Percentiles rank a stretch among this genome's conserved stretches.
These are phyloP conservation scores for Limonium bicolor DNA, from an alignment of 148 eudicot genomes.

Conservation along the genomic window DNA sequence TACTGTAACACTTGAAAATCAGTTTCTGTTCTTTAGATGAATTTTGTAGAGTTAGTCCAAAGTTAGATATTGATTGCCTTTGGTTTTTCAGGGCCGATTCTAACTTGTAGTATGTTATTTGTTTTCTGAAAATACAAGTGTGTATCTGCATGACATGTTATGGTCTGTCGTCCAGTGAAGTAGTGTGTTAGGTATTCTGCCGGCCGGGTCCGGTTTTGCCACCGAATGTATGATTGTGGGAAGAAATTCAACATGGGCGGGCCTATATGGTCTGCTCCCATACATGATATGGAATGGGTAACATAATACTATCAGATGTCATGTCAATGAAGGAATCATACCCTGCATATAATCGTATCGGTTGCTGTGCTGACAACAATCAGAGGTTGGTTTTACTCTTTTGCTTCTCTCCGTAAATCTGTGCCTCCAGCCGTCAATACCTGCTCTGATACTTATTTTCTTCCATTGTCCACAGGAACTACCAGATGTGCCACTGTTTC, in stretches of 20 bases:
- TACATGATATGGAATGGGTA: conserved; percentile 95
- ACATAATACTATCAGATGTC: conserved; percentile 57
- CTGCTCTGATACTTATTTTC: not conserved
- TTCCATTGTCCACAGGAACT: conserved; percentile 47
- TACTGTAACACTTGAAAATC: too few relatives aligned
- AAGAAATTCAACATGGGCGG: conserved; percentile 94
- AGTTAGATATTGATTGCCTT: too few relatives aligned
- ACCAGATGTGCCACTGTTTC: conserved; percentile 81
- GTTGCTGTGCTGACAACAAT: conserved; percentile 70
- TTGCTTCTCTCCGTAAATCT: not conserved
- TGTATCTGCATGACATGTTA: too few relatives aligned
- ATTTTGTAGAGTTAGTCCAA: too few relatives aligned
- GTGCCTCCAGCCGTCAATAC: not conserved
- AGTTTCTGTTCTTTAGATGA: too few relatives aligned
- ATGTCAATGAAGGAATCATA: conserved; percentile 55
- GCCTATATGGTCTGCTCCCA: conserved; percentile 97
- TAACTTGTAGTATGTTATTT: too few relatives aligned
- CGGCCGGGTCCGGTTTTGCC: conserved; percentile 56
- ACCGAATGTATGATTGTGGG: conserved; percentile 90
- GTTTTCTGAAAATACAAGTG: not conserved
- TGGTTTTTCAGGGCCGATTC: too few relatives aligned
- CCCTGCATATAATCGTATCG: conserved; percentile 74
- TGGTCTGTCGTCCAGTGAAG: too few relatives aligned
- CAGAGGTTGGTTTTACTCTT: conserved; percentile 45
- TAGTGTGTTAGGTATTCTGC: conserved; percentile 1